phyloP scores from a whole-genome alignment of 2,329 filamentous ascomycete genomes.

The Monosporascus sp. region DNA sequence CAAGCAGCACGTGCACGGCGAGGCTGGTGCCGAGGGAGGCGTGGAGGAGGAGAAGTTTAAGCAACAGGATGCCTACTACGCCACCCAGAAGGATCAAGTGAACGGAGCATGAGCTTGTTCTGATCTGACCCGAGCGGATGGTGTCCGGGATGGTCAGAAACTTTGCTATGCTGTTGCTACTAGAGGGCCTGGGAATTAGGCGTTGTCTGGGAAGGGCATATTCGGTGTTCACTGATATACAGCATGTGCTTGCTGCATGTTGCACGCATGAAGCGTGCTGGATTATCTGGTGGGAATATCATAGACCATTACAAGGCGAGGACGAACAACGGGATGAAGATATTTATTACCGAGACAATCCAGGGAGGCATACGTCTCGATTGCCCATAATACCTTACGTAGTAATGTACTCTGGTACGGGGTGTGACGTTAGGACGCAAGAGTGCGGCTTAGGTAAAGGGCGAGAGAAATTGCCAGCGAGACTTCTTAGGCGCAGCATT shows the following conservation, averaged over 20 bases:
- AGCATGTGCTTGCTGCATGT: background rate
- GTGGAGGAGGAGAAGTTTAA: constrained; percentile 30
- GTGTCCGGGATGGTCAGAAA: too few relatives aligned
- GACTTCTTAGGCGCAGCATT: too few relatives aligned
- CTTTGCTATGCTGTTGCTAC: too few relatives aligned
- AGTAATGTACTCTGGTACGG: too few relatives aligned
- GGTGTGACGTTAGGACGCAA: too few relatives aligned
- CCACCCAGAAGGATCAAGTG: constrained; percentile 14
- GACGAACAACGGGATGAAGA: background rate
- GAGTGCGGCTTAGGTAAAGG: too few relatives aligned
- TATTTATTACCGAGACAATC: too few relatives aligned
- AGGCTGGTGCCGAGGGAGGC: constrained; percentile 34
- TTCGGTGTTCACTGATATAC: background rate
- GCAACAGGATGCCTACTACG: constrained; percentile 48
- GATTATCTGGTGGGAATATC: background rate
- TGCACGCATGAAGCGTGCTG: background rate
- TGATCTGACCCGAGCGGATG: too few relatives aligned
- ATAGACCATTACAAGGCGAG: background rate
- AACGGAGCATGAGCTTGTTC: background rate
- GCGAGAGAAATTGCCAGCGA: too few relatives aligned
- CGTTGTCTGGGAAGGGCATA: constrained; percentile 1
- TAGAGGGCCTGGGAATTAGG: background rate
- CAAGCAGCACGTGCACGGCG: constrained; percentile 41
- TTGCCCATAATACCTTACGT: too few relatives aligned
- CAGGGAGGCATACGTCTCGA: too few relatives aligned